Base-by-base conservation (phyloP, 495 filamentous ascomycete species). In the Saxispiralis lemnorum region DNA sequence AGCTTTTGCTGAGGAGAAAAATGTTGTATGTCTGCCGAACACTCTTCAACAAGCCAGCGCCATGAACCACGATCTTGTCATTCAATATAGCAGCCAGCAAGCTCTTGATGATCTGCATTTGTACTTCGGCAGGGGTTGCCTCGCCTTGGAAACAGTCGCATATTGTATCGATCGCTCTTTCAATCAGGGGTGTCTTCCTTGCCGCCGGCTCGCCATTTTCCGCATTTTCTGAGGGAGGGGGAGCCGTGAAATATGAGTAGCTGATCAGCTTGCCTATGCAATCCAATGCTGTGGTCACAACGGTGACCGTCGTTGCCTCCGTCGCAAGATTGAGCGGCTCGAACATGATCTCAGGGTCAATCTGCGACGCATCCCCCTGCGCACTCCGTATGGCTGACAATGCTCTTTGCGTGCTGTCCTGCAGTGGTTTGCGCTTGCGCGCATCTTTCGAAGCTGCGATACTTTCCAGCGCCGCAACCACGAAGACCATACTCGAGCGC, bases 111-210 rank as follows among this genome's bases (percentile, higher is more conserved):
- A 99, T 99, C 62, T 99, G 92, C 51, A 95, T 70, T 59, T 99
- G 89, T 20, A 94, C 79, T 52, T 93, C 84, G 40, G 79, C 71
- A 10, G 78, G 76, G 0, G 92, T 96, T 3, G 79, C 80, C 61
- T 99, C 92, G 48, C 89, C 87, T 52, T 95, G 84, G 52, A 96
- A 99, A 58, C 92, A 99, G 56, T 96, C 88, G 68, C 92, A 96
- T 62, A 99, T 96, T 31, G 88, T 93, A 62, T 99, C 92, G 52
- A 99, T 99, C 36, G 92, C 92, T 49, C 86, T 75, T 59, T 99
- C 92, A 57, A 99, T 95, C 56, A 99, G 66, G 2, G 83, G 79
- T 6, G 72, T 59, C 36, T 43, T 45, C 10, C 60, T 52, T 1
- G 28, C 28, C 4, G 40, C 28, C 2, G 21, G 16, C 5, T 13